phyloP scores from a whole-genome alignment of 257 asterid genomes.

The Capsicum rhomboideum region DNA sequence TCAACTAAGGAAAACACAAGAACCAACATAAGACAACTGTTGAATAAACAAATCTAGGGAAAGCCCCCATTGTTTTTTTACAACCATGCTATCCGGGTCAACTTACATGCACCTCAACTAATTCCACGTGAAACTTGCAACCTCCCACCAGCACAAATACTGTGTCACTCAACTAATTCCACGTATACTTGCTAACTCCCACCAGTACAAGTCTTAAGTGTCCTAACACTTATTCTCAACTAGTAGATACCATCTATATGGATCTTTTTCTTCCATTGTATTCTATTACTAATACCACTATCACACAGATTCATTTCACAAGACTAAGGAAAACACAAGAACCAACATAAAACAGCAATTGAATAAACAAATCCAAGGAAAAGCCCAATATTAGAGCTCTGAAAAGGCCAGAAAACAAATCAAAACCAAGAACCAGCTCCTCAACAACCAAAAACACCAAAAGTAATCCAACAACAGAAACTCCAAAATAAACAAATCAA shows the following conservation, averaged over 20 bases:
- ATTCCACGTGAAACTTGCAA: background rate
- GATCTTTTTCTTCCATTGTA: background rate
- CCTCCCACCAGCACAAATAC: background rate
- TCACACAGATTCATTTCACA: background rate
- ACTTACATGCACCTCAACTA: background rate
- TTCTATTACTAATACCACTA: background rate
- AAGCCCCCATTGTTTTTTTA: background rate
- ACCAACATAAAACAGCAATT: background rate
- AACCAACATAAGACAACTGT: background rate
- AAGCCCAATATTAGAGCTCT: background rate
- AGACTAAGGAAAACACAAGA: background rate
- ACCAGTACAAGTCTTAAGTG: background rate
- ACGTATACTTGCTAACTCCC: background rate
- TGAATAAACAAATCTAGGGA: background rate
- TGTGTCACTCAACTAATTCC: background rate
- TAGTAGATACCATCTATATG: background rate
- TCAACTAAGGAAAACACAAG: no score
- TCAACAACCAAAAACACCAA: background rate
- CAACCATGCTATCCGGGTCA: background rate
- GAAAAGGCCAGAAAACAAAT: background rate
- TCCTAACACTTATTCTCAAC: background rate
- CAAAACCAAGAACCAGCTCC: background rate
- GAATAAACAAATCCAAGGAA: background rate
- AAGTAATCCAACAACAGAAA: background rate
- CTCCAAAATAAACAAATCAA: background rate